phyloP scores from a whole-genome alignment of 2,329 filamentous ascomycete species.

The Fusarium sp. region DNA sequence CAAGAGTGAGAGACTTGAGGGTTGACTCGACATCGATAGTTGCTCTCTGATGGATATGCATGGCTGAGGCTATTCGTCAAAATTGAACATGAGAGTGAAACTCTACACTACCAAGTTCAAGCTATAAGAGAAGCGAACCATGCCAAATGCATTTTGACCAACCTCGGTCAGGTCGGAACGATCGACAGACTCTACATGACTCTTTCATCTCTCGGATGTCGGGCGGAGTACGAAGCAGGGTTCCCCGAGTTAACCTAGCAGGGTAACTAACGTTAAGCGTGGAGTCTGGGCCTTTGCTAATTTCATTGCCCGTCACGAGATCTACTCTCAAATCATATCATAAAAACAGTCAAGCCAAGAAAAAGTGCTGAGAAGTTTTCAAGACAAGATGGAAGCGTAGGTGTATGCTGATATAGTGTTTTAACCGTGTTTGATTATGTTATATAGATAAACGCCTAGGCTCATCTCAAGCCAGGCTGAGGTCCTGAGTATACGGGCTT shows the following conservation, averaged over 20 bases:
- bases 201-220: conserved; percentile 5
- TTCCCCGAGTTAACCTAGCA: too few relatives aligned
- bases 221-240: background rate
- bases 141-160: background rate
- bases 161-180: too few relatives aligned
- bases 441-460: too few relatives aligned
- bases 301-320: background rate
- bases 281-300: too few relatives aligned
- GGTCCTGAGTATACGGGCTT: conserved; percentile 44
- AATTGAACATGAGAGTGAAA: background rate
- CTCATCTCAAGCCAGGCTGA: conserved; percentile 40
- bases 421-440: too few relatives aligned
- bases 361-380: too few relatives aligned
- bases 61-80: background rate
- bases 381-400: too few relatives aligned
- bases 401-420: too few relatives aligned
- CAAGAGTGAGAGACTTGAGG: conserved; percentile 18
- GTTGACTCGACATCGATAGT: conserved; percentile 18
- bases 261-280: too few relatives aligned
- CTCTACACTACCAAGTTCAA: background rate
- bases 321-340: background rate
- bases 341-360: too few relatives aligned
- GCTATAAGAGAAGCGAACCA: background rate
- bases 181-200: too few relatives aligned
- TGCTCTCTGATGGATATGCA: conserved; percentile 19